Evolutionary conservation across 495 filamentous ascomycete genomes (phyloP), one percentile per base, ranked within the genome.

Genomic region (Penicillium bovifimosum): DNA sequence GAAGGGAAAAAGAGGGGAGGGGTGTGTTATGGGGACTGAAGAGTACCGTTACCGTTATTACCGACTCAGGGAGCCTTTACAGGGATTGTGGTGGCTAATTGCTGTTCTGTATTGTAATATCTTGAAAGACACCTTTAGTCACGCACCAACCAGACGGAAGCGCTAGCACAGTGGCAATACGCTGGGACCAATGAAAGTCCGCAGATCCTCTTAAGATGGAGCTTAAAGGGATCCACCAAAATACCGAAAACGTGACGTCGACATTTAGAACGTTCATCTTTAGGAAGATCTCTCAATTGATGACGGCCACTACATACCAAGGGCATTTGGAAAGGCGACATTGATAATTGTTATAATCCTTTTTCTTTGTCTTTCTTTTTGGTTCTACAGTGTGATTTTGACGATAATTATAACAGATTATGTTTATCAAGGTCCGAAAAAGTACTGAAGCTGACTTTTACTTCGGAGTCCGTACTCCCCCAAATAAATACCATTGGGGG

Each of bases 61-160:
- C 49, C 8, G n/a, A 24, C 9, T 18, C 13, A 39, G 34, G 31
- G 38, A 27, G 9, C 3, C 6, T 6, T 17, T 36, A 1, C 1
- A 14, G 16, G 29, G 34, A 27, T n/a, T 2, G n/a, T 3, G 10
- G 16, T 35, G 44, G 31, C 47, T 18, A 16, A n/a, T 39, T 41
- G 41, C 17, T 14, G 57, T 57, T 18, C 31, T 6, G n/a, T 42
- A 35, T 9, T 28, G 41, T 31, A 29, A 43, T 10, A 11, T n/a
- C 42, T n/a, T 14, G 14, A 20, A 40, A 33, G 50, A 18, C 59
- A 50, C 59, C 16, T 61, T 62, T 52, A 43, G 56, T 68, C 66
- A 72, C 62, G 65, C 67, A 66, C 65, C 65, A 69, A 56, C 41
- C 59, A 63, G 29, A 38, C 20, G 9, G 3, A 41, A 20, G 38